Conservation (phyloP, 768 basidiomycete species). For the Suillus hirtellus region DNA sequence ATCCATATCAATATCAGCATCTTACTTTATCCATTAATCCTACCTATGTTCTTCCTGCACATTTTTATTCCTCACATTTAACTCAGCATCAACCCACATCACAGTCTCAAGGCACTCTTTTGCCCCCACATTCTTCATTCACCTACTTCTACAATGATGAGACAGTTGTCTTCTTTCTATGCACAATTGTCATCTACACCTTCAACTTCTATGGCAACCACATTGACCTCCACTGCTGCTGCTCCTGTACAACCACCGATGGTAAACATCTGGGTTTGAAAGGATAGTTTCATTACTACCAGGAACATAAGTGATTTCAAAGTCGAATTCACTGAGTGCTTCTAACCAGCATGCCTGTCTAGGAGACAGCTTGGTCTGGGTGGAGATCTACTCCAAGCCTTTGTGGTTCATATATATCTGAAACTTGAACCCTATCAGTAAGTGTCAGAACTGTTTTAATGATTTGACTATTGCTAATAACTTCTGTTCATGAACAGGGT, state of each 20-base stretch:
- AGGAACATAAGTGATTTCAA: too few species aligned
- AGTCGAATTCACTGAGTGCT: too few species aligned
- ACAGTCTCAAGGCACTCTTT: constrained; percentile 62
- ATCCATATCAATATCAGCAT: constrained; percentile 41
- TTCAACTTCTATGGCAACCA: constrained; percentile 15
- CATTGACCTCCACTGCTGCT: constrained; percentile 26
- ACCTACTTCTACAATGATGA: constrained; percentile 41
- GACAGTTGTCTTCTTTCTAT: constrained; percentile 41
- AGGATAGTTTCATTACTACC: constrained; percentile 51
- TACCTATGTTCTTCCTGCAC: constrained; percentile 38
- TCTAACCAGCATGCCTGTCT: too few species aligned
- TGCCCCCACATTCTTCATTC: constrained; percentile 68
- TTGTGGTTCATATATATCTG: too few species aligned
- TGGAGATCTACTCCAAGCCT: too few species aligned
- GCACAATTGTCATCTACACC: constrained; percentile 27
- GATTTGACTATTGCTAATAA: too few species aligned
- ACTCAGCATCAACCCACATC: constrained; percentile 22
- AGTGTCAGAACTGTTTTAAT: too few species aligned
- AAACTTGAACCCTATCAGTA: too few species aligned
- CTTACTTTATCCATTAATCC: constrained; percentile 44
- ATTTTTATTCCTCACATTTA: constrained; percentile 36
- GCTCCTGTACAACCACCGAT: constrained; percentile 31
- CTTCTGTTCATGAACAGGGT: too few species aligned
- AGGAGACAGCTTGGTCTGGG: too few species aligned
- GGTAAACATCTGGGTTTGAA: constrained; percentile 51